Evolutionary conservation across 345 rosid species (phyloP).

Genomic region (Citropsis articulata): DNA sequence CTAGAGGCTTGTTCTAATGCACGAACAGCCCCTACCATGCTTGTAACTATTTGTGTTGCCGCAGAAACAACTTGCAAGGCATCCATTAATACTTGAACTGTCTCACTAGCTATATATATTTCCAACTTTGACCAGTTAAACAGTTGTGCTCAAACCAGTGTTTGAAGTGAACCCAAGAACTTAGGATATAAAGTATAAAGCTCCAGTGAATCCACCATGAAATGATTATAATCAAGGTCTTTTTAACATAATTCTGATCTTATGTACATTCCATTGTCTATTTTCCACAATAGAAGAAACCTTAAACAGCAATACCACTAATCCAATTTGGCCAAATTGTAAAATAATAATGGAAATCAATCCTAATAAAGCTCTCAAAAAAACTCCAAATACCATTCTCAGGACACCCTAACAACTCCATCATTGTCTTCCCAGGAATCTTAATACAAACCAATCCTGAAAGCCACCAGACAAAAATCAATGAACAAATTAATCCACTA

Average conservation of each 20-base stretch:
- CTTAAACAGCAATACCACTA: not conserved
- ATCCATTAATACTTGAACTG: slow-evolving; percentile 22
- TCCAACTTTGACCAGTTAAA: not conserved
- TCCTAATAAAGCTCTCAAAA: not conserved
- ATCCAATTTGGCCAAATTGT: not conserved
- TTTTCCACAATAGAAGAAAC: not conserved
- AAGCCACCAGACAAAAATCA: not conserved
- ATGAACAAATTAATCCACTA: not conserved
- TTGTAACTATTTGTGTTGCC: slow-evolving; percentile 22
- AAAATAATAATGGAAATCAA: not conserved
- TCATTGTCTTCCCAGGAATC: not conserved
- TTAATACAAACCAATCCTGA: not conserved
- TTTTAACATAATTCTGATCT: not conserved
- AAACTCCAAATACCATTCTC: not conserved
- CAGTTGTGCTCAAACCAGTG: not conserved
- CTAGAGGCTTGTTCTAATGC: slow-evolving; percentile 31
- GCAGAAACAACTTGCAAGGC: slow-evolving; percentile 28
- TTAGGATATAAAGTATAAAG: not conserved
- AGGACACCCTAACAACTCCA: not conserved
- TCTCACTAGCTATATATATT: not conserved
- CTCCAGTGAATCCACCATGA: not conserved
- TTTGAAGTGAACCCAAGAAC: not conserved
- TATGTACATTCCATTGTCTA: not conserved
- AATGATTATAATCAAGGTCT: not conserved
- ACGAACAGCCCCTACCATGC: slow-evolving; percentile 30